Evolutionary conservation across 2,329 filamentous ascomycete species (phyloP).

Genomic region (Fusarium fracticaudum): DNA sequence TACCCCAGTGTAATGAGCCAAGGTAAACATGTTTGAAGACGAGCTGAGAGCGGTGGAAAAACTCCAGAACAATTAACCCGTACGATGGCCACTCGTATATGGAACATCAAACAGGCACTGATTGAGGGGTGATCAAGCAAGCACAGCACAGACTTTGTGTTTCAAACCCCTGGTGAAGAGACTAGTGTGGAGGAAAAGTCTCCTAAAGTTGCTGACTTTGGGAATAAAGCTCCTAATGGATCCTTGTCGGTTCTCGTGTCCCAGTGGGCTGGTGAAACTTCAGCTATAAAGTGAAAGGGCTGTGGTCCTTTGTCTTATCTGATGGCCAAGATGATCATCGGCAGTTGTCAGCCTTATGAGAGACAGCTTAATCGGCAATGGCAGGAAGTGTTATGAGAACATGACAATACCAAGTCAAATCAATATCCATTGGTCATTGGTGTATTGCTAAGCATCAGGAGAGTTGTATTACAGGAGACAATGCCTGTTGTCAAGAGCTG

Average conservation of each 20-base stretch:
- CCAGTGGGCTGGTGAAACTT: background rate
- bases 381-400: too few relatives aligned
- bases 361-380: background rate
- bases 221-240: slow-evolving; percentile 4
- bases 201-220: background rate
- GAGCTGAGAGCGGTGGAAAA: slow-evolving; percentile 33
- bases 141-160: slow-evolving; percentile 25
- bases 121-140: slow-evolving; percentile 24
- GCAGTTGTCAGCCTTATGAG: background rate
- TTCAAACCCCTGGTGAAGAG: slow-evolving; percentile 31
- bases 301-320: slow-evolving; percentile 11
- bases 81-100: slow-evolving; percentile 17
- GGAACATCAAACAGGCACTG: slow-evolving; percentile 33
- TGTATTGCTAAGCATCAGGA: background rate
- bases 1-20: slow-evolving; percentile 3
- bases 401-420: background rate
- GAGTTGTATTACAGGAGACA: background rate
- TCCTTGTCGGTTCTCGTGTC: background rate
- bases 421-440: background rate
- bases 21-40: slow-evolving; percentile 14
- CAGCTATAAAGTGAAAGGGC: background rate
- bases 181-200: slow-evolving; percentile 4
- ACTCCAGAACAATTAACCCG: slow-evolving; percentile 1
- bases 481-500: background rate
- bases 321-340: slow-evolving; percentile 9